Conservation (phyloP, 192 early-diverging fungal species). For the Mortierella alpina region DNA sequence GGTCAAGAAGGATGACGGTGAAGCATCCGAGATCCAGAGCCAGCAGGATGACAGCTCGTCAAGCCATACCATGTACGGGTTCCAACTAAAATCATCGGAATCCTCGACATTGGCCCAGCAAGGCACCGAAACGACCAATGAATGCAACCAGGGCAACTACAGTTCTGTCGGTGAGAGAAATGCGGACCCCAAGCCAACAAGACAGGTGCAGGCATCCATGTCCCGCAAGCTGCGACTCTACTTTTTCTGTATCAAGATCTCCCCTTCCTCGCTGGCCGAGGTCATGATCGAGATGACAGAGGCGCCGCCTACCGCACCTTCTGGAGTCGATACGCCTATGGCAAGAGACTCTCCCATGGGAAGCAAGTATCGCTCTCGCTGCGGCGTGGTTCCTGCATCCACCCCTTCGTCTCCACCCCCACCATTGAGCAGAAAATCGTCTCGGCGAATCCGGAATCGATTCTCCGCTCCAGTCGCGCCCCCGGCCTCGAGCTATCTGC, state of each 20-base stretch:
- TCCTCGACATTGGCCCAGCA: too few species aligned
- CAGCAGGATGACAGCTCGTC: too few species aligned
- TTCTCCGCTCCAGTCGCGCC: slow-evolving; percentile 11
- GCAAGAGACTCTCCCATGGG: too few species aligned
- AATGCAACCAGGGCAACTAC: too few species aligned
- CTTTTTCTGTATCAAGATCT: slow-evolving; percentile 44
- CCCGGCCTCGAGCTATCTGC: background rate
- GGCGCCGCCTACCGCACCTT: background rate
- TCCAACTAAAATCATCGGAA: too few species aligned
- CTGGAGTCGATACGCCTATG: too few species aligned
- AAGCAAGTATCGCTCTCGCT: too few species aligned
- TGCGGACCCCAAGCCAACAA: background rate
- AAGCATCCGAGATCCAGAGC: background rate
- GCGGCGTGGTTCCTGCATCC: too few species aligned
- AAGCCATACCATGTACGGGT: too few species aligned
- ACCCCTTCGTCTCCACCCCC: background rate
- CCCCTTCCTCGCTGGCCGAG: slow-evolving; percentile 15
- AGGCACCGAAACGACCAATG: too few species aligned
- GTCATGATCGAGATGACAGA: slow-evolving; percentile 14
- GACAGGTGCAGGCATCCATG: slow-evolving; percentile 24
- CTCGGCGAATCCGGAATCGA: slow-evolving; percentile 1
- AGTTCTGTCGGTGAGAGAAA: background rate
- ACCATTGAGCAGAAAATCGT: slow-evolving; percentile 11
- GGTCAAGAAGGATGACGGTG: slow-evolving; percentile 10
- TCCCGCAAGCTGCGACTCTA: slow-evolving; percentile 44